A percentile compares a stretch with the other conserved stretches of the same genome.
phyloP scores from a whole-genome alignment of 495 filamentous ascomycete genomes.

The Penicillium turbatum region DNA sequence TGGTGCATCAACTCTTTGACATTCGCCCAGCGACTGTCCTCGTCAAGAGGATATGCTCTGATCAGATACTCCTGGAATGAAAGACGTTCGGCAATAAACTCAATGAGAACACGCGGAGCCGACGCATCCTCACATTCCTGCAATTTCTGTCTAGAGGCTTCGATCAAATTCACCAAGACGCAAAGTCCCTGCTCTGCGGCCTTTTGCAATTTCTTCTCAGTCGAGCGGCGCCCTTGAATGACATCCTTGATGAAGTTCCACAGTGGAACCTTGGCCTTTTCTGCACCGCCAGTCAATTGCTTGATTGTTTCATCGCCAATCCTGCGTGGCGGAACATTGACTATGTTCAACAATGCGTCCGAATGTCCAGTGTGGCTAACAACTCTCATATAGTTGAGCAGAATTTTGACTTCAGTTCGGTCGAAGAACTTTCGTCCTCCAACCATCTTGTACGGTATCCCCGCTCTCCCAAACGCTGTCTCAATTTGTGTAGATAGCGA shows the following conservation, averaged over 20 bases:
- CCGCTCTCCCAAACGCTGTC: slow-evolving; percentile 73
- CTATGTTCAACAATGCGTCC: slow-evolving; percentile 77
- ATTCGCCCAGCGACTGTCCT: slow-evolving; percentile 85
- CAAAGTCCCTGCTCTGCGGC: slow-evolving; percentile 61
- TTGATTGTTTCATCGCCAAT: slow-evolving; percentile 79
- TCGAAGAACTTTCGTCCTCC: slow-evolving; percentile 92
- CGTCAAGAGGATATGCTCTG: slow-evolving; percentile 65
- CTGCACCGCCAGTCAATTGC: slow-evolving; percentile 70
- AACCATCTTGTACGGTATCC: slow-evolving; percentile 91
- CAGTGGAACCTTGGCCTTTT: slow-evolving; percentile 58
- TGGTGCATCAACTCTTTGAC: slow-evolving; percentile 82
- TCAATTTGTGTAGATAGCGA: slow-evolving; percentile 82
- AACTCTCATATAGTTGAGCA: slow-evolving; percentile 86
- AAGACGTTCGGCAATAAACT: slow-evolving; percentile 68
- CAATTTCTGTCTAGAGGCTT: slow-evolving; percentile 57
- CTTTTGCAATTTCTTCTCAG: slow-evolving; percentile 65
- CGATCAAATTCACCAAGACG: slow-evolving; percentile 57
- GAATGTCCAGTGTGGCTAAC: slow-evolving; percentile 84
- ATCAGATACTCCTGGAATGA: slow-evolving; percentile 70
- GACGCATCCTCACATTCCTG: slow-evolving; percentile 42
- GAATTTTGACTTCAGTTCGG: slow-evolving; percentile 78
- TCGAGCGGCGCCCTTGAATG: slow-evolving; percentile 62
- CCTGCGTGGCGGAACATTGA: slow-evolving; percentile 78
- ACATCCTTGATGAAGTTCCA: slow-evolving; percentile 70
- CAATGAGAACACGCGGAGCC: slow-evolving; percentile 65